A percentile compares a stretch with the other conserved stretches of the same genome.
Evolutionary conservation across 2,329 filamentous ascomycete species (phyloP).

Genomic region (Fusarium chlamydosporum): DNA sequence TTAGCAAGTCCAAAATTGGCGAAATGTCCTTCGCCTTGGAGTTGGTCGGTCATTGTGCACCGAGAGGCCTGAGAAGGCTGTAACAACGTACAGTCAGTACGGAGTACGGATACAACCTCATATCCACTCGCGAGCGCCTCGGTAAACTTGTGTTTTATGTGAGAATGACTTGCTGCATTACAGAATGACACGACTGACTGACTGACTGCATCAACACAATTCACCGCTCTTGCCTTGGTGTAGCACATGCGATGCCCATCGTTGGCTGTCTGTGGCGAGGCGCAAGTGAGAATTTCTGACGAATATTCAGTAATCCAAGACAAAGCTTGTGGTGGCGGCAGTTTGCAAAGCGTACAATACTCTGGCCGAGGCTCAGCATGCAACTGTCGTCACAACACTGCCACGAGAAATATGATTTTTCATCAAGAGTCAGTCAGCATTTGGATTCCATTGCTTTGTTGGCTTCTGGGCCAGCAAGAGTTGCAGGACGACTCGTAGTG

Average conservation of each 20-base stretch:
- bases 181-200: conserved; percentile 30
- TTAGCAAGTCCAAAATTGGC: conserved; percentile 32
- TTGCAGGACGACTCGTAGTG: conserved; percentile 47
- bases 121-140: conserved; percentile 30
- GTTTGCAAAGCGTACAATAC: conserved; percentile 13
- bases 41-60: conserved; percentile 17
- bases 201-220: conserved; percentile 29
- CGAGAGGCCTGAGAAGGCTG: conserved; percentile 26
- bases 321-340: conserved; percentile 30
- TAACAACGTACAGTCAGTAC: conserved; percentile 5
- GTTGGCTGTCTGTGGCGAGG: conserved; percentile 27
- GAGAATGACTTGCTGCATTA: conserved; percentile 22
- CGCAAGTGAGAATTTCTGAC: conserved; percentile 25
- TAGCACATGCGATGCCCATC: conserved; percentile 1
- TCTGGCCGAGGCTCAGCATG: conserved; percentile 22
- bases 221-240: conserved; percentile 1
- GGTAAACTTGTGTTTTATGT: conserved; percentile 34
- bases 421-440: conserved; percentile 20
- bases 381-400: conserved; percentile 32
- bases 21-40: conserved; percentile 29
- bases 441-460: conserved; percentile 22
- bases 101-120: conserved; percentile 24
- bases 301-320: conserved; percentile 3
- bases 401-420: conserved; percentile 33
- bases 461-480: conserved; percentile 40